Conservation (phyloP, 495 filamentous ascomycete genomes). For the Podospora comata region DNA sequence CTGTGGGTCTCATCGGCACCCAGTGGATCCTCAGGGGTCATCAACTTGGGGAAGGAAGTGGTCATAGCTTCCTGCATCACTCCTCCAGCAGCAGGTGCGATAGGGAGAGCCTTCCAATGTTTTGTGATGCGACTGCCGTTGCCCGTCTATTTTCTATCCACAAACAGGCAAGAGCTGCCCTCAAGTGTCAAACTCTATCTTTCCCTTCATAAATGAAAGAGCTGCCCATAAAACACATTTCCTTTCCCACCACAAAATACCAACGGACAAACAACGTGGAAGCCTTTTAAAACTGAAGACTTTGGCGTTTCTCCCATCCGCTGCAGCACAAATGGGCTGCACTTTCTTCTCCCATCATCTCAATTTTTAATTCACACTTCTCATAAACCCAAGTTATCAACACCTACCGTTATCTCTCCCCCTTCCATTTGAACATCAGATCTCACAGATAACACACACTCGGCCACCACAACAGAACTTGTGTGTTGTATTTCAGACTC, state of each 20-base stretch:
- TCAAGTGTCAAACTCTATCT: neutral
- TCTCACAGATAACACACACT: neutral
- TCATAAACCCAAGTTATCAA: neutral
- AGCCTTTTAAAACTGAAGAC: no score
- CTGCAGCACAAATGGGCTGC: neutral
- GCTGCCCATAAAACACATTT: no score
- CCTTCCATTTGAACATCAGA: neutral
- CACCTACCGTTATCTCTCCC: neutral
- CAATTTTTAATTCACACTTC: neutral
- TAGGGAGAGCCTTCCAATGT: neutral
- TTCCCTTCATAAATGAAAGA: no score
- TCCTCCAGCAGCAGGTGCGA: neutral
- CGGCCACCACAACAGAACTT: neutral
- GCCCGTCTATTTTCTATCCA: neutral
- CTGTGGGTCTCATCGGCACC: neutral
- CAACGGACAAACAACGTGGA: no score
- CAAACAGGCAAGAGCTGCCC: neutral
- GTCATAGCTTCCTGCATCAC: constrained; percentile 10
- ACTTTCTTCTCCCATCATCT: neutral
- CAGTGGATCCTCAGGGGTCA: neutral
- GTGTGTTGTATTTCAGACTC: neutral
- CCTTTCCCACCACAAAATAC: no score
- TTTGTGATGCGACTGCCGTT: neutral
- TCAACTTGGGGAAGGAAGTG: neutral
- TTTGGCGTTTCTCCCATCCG: neutral